phyloP scores from a whole-genome alignment of 202 grass and related monocot species.

The Zizania palustris region DNA sequence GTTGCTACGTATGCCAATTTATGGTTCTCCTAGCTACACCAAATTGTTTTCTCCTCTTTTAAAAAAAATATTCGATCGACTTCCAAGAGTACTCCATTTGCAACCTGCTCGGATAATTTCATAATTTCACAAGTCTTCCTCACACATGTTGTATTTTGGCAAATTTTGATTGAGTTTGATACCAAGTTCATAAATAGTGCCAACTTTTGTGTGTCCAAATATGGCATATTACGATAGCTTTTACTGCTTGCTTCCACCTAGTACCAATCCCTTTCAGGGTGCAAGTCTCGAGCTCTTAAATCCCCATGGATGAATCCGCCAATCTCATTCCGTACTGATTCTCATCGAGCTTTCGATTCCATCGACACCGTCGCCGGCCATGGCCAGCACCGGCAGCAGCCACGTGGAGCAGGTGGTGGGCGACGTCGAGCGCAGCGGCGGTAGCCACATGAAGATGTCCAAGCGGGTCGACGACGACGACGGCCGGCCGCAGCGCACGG shows the following conservation, averaged over 20 bases:
- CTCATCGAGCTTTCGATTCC: background rate
- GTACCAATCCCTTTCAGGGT: background rate
- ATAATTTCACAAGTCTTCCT: no score
- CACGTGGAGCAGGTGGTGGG: background rate
- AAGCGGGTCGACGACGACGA: constrained; percentile 49
- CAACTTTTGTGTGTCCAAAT: background rate
- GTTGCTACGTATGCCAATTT: no score
- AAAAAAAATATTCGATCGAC: no score
- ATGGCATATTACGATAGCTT: background rate
- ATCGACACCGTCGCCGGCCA: background rate
- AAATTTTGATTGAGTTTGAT: no score
- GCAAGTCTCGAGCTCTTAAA: background rate
- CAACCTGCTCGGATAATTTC: no score
- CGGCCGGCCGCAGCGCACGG: constrained; percentile 53
- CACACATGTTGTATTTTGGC: no score
- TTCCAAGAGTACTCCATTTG: no score
- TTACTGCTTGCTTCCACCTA: background rate
- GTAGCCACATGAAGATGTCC: background rate
- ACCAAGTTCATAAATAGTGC: no score
- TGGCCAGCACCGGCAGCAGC: background rate
- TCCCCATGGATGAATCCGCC: background rate
- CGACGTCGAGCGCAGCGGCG: no score
- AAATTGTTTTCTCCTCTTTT: no score
- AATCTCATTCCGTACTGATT: background rate
- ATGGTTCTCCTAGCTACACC: no score